Evolutionary conservation across 306 rosid species (phyloP).

Genomic region (Begonia peltatifolia): DNA sequence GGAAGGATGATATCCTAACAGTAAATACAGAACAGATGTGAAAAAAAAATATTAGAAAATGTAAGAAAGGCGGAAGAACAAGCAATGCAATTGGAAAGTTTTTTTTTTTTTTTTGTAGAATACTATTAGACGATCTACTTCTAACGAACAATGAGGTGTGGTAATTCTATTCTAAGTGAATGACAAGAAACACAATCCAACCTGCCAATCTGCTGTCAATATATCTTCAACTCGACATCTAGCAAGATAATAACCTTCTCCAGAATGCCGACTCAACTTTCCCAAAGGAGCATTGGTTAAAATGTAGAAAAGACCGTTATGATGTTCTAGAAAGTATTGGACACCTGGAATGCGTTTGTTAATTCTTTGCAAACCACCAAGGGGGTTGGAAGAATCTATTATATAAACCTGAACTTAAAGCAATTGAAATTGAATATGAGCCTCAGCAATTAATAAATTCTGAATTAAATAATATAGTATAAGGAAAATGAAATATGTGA

Average conservation of each 20-base stretch:
- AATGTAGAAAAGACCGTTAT: slow-evolving; percentile 62
- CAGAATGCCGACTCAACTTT: slow-evolving; percentile 28
- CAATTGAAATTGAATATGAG: slow-evolving; percentile 19
- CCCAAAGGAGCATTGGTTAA: slow-evolving; percentile 71
- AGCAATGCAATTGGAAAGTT: too few relatives aligned
- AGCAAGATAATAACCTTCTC: slow-evolving; percentile 65
- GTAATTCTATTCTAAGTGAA: too few relatives aligned
- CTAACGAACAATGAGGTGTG: background rate
- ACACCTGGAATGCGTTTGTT: slow-evolving; percentile 53
- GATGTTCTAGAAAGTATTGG: slow-evolving; percentile 83
- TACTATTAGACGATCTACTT: background rate
- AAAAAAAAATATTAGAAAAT: background rate
- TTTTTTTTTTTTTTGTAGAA: too few relatives aligned
- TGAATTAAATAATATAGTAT: slow-evolving; percentile 1
- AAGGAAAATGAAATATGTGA: slow-evolving; percentile 19
- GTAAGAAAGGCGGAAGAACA: too few relatives aligned
- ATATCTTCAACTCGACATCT: slow-evolving; percentile 47
- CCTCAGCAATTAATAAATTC: slow-evolving; percentile 12
- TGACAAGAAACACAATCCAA: slow-evolving; percentile 5
- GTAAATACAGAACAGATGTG: slow-evolving; percentile 9
- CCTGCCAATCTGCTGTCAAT: slow-evolving; percentile 53
- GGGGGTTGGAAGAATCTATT: slow-evolving; percentile 54
- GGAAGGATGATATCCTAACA: slow-evolving; percentile 62
- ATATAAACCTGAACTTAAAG: slow-evolving; percentile 61
- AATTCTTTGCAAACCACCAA: slow-evolving; percentile 44